These are phyloP conservation scores for Protomyces inouyei DNA, from an alignment of 1,139 yeast genomes.

Conservation along the genomic window DNA sequence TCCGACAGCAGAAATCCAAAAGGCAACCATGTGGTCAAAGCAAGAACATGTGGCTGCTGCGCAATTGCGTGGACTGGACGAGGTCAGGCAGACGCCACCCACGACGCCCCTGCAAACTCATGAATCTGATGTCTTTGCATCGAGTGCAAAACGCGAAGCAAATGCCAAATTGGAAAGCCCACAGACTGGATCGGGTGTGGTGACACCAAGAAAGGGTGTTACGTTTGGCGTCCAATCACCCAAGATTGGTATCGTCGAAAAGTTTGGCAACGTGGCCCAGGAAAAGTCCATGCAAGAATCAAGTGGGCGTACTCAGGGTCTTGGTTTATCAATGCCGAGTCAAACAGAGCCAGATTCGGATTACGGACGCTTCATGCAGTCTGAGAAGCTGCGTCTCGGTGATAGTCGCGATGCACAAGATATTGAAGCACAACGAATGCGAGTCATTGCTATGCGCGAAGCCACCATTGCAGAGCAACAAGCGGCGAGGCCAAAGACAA, in stretches of 20 bases:
- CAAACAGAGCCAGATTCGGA: slow-evolving; percentile 16
- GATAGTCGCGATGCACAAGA: background rate
- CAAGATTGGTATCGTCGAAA: background rate
- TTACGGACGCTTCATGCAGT: slow-evolving; percentile 10
- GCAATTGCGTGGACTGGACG: background rate
- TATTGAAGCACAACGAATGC: slow-evolving; percentile 5
- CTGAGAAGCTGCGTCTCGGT: background rate
- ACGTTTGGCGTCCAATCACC: background rate
- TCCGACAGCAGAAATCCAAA: background rate
- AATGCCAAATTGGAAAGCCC: background rate
- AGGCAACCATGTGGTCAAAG: background rate
- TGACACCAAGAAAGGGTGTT: background rate
- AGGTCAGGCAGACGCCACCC: background rate
- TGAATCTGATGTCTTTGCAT: background rate
- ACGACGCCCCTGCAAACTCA: background rate
- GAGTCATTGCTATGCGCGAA: slow-evolving; percentile 12
- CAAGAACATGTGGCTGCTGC: background rate
- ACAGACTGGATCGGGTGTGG: background rate
- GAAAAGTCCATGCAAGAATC: background rate
- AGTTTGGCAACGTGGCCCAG: background rate
- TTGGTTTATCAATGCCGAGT: background rate
- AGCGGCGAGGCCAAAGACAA: background rate
- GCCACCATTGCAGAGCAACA: background rate
- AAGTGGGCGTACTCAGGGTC: background rate
- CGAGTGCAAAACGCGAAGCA: background rate